Percentiles rank a stretch among this genome's conserved stretches.
Evolutionary conservation across 257 asterid genomes (phyloP).

Genomic region (Anisodus tanguticus): DNA sequence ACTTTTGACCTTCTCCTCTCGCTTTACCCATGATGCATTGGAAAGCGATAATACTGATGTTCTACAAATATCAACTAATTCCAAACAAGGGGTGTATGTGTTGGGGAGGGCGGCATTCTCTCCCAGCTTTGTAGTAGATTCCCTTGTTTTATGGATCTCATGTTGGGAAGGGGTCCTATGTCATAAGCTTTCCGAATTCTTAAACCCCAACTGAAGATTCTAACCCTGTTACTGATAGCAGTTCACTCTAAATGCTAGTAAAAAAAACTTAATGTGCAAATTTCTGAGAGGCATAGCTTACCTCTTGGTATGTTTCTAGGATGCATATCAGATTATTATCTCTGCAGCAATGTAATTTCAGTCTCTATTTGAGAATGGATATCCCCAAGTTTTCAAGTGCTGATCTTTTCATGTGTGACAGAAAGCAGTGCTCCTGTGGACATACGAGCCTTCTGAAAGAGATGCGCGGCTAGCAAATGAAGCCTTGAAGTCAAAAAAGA

Average conservation of each 20-base stretch:
- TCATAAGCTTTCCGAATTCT: neutral
- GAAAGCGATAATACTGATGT: neutral
- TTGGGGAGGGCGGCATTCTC: neutral
- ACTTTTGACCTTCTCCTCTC: conserved; percentile 3
- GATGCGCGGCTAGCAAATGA: conserved; percentile 77
- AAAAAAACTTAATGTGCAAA: neutral
- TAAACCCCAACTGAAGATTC: neutral
- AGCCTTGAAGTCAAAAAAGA: conserved; percentile 52
- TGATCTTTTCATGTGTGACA: conserved; percentile 36
- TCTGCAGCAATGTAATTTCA: neutral
- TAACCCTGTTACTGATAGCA: neutral
- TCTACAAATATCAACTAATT: neutral
- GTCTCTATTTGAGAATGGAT: neutral
- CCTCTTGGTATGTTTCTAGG: neutral
- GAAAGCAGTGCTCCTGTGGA: conserved; percentile 78
- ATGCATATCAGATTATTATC: neutral
- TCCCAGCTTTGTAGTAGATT: neutral
- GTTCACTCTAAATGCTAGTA: neutral
- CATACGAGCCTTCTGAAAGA: conserved; percentile 74
- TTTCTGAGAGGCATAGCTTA: neutral
- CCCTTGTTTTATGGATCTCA: neutral
- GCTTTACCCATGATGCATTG: neutral
- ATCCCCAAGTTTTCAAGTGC: conserved; percentile 11
- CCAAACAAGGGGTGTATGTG: neutral
- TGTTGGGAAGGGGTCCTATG: neutral